Conservation (phyloP, 768 basidiomycete genomes). For the Ramaria sp. region DNA sequence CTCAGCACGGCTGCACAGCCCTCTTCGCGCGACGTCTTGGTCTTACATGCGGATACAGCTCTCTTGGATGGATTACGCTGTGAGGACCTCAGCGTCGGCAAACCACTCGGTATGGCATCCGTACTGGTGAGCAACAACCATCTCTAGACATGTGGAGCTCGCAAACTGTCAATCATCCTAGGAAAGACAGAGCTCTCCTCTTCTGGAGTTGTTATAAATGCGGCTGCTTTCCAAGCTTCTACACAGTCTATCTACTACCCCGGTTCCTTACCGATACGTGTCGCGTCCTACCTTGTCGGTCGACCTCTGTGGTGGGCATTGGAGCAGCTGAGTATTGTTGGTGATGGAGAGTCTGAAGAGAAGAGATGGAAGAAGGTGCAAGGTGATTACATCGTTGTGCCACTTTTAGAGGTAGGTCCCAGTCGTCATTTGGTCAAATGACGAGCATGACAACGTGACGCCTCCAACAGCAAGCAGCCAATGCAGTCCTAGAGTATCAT, state of each 20-base stretch:
- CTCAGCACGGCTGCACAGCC: conserved; percentile 48
- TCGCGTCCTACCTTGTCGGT: conserved; percentile 62
- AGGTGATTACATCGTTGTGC: conserved; percentile 63
- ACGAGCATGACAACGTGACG: not conserved
- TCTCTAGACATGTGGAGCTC: not conserved
- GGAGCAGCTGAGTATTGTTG: conserved; percentile 64
- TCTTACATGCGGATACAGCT: conserved; percentile 43
- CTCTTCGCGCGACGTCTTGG: conserved; percentile 36
- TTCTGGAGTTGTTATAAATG: conserved; percentile 33
- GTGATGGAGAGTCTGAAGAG: conserved; percentile 33
- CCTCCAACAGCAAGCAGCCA: conserved; percentile 35
- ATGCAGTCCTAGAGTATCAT: conserved; percentile 36
- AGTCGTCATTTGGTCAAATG: not conserved
- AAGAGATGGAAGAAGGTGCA: conserved; percentile 45
- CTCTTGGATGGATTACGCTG: conserved; percentile 52
- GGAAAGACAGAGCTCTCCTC: conserved; percentile 54
- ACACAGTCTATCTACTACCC: conserved; percentile 55
- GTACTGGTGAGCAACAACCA: conserved; percentile 54
- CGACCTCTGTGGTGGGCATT: conserved; percentile 84
- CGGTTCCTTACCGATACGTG: conserved; percentile 56
- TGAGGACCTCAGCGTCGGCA: conserved; percentile 48
- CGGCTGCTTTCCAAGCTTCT: conserved; percentile 44
- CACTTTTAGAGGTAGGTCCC: conserved; percentile 42
- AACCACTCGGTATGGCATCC: conserved; percentile 59
- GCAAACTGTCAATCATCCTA: not conserved